Percentiles rank a stretch among this genome's conserved stretches.
Evolutionary conservation across 208 protist species (phyloP).

Genomic region (Leishmania amazonensis): DNA sequence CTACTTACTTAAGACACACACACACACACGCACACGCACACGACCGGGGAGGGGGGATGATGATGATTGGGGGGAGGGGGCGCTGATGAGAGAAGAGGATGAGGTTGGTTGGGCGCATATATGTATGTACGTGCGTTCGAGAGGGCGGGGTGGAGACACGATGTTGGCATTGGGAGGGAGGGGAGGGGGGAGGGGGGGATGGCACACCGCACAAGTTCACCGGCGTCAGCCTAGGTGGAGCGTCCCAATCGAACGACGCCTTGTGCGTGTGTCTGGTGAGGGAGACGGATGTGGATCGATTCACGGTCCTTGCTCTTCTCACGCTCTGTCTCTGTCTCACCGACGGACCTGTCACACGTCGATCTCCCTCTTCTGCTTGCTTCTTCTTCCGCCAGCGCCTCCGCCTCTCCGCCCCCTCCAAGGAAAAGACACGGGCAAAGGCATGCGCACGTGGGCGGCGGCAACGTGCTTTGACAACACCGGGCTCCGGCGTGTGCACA

Average conservation of each 20-base stretch:
- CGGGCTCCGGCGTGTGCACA: too few species aligned
- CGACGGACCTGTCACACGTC: not conserved
- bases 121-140: not conserved
- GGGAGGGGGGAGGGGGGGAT: not conserved
- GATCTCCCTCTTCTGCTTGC: not conserved
- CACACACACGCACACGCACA: not conserved
- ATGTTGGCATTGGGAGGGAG: not conserved
- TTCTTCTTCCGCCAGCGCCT: not conserved
- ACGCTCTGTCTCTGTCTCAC: not conserved
- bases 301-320: not conserved
- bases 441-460: too few species aligned
- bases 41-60: not conserved
- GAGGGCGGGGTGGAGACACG: not conserved
- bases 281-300: not conserved
- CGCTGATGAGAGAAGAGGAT: not conserved
- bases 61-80: not conserved
- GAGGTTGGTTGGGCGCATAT: not conserved
- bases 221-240: not conserved
- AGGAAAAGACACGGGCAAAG: not conserved
- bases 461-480: too few species aligned
- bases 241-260: not conserved
- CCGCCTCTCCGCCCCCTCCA: not conserved
- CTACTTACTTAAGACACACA: not conserved
- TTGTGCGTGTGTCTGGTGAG: not conserved
- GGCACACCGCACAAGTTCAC: not conserved